Evolutionary conservation across 2,329 filamentous ascomycete genomes (phyloP).

Genomic region (Paracoccidioides brasiliensis): DNA sequence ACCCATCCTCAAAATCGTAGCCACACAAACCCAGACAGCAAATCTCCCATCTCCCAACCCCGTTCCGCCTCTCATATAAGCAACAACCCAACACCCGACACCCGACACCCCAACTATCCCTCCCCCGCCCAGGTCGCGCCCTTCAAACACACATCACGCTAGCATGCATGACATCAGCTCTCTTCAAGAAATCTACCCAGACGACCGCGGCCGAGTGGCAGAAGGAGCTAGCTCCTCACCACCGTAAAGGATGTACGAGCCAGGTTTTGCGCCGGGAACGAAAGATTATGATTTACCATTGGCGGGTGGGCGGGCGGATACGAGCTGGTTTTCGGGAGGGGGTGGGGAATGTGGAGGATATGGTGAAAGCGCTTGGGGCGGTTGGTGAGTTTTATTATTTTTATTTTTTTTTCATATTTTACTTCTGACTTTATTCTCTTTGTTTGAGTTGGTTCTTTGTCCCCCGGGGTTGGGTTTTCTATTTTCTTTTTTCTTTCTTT

Average conservation of each 20-base stretch:
- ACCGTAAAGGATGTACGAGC: constrained; percentile 36
- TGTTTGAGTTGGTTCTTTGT: not conserved
- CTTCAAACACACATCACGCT: constrained; percentile 47
- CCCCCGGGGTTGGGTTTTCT: not conserved
- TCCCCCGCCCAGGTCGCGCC: constrained; percentile 7
- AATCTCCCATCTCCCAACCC: no score
- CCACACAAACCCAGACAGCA: not conserved
- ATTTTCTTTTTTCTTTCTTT: not conserved
- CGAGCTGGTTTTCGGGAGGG: constrained; percentile 43
- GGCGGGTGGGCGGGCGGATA: constrained; percentile 56
- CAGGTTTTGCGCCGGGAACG: constrained; percentile 36
- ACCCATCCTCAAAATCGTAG: constrained; percentile 1
- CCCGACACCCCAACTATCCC: not conserved
- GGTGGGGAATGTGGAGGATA: constrained; percentile 46
- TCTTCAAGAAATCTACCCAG: constrained; percentile 32
- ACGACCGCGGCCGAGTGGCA: constrained; percentile 13
- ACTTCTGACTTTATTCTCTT: not conserved
- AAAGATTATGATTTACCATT: constrained; percentile 52
- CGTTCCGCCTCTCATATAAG: not conserved
- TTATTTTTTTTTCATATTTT: not conserved
- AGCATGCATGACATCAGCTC: constrained; percentile 43
- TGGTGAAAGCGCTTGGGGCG: constrained; percentile 46
- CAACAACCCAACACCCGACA: constrained; percentile 17
- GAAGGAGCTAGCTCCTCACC: constrained; percentile 45
- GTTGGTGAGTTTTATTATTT: constrained; percentile 42